These are phyloP conservation scores for Sphaerostilbella broomeana DNA, from an alignment of 2,329 filamentous ascomycete species.

Conservation along the genomic window DNA sequence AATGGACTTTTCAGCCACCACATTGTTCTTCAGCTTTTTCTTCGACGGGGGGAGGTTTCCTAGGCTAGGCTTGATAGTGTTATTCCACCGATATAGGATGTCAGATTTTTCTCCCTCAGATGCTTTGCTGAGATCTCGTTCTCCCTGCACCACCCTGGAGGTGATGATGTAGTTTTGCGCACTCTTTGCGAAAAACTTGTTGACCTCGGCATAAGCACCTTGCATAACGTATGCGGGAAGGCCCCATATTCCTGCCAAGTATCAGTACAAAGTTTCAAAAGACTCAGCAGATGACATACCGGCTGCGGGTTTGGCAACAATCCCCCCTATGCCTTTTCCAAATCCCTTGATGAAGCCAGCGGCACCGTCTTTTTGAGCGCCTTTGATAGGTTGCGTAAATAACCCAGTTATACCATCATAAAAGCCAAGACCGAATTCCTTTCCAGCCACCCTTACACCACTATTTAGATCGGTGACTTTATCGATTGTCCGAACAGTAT, in stretches of 20 bases:
- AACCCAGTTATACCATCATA: conserved; percentile 78
- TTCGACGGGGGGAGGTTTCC: no score
- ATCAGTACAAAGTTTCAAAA: not conserved
- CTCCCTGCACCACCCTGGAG: conserved; percentile 68
- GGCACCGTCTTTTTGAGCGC: conserved; percentile 40
- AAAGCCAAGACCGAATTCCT: conserved; percentile 69
- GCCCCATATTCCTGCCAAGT: conserved; percentile 50
- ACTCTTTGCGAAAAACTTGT: conserved; percentile 62
- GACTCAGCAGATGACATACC: conserved; percentile 41
- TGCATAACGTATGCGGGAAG: conserved; percentile 78
- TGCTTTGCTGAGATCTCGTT: conserved; percentile 53
- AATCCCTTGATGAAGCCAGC: conserved; percentile 69
- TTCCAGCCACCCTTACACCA: conserved; percentile 70
- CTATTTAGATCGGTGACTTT: conserved; percentile 72
- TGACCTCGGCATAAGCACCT: conserved; percentile 71
- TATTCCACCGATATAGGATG: conserved; percentile 61
- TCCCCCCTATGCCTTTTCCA: conserved; percentile 74
- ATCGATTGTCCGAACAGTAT: conserved; percentile 69
- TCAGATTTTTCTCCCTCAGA: conserved; percentile 54
- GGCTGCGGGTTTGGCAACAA: conserved; percentile 75
- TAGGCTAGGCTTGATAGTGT: no score
- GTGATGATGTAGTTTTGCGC: conserved; percentile 75
- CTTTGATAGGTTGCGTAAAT: conserved; percentile 68
- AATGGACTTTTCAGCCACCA: conserved; percentile 28
- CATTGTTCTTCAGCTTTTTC: conserved; percentile 40